Evolutionary conservation across 2,329 filamentous ascomycete species (phyloP), one percentile per base, ranked within the genome.

Genomic region (Metarhizium sp.): DNA sequence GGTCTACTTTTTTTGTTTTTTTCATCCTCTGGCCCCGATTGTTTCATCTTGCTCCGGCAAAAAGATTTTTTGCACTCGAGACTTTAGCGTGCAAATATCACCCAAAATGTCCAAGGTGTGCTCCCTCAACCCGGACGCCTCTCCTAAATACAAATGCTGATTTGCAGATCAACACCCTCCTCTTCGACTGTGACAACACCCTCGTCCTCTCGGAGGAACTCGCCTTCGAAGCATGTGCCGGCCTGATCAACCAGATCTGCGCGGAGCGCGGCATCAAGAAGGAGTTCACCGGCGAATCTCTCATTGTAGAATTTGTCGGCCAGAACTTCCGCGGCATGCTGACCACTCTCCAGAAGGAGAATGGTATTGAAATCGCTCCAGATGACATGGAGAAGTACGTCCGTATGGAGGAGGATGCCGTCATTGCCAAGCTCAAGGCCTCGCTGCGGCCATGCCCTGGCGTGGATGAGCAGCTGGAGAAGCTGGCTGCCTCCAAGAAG

Each of bases 291-390:
- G 87, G 87, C 66, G 81, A 85, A 50, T 79, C 84, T 58, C 85
- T 96, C 60, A 88, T 95, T 74, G 76, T 79, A 63, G 88, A 95
- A 74, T 96, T 95, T 66, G 90, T 96, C 63, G 91, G 92, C 64
- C 87, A 94, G 71, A 95, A 95, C 80, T 96, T 95, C 81, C 89
- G 90, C 63, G 89, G 90, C 73, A 95, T 95, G 89, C 85, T 95
- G 74, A 72, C 77, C 57, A 84, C 82, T 58, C 82, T 96, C 58
- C 85, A 91, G 72, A 75, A 83, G 70, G 86, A 88, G 71, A 85
- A 89, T 78, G 77, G 79, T 71, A 92, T 95, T 73, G 73, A 78
- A 53, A 81, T 96, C 73, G 64, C 72, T 30, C 70, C 78, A 20
- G 83, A 82, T 2, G 88, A 95, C 67, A 73, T 91, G 56, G 85